Evolutionary conservation across 176 grass and related monocot species (phyloP).

Genomic region (Musa troglodytarum): DNA sequence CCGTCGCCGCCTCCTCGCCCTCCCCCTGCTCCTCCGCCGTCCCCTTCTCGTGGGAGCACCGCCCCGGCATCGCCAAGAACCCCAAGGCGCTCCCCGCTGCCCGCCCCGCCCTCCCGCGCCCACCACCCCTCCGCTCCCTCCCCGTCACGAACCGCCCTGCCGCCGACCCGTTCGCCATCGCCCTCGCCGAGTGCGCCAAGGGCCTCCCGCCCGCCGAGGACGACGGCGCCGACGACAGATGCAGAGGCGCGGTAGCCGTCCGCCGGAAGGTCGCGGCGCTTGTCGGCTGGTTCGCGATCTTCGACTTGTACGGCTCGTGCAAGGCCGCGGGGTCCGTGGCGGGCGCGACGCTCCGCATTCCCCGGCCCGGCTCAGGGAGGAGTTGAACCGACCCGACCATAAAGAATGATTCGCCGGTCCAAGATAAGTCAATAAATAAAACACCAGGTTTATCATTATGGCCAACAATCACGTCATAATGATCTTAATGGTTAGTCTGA

Average conservation of each 20-base stretch:
- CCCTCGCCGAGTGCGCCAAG: neutral
- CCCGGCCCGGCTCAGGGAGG: conserved; percentile 30
- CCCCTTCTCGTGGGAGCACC: conserved; percentile 95
- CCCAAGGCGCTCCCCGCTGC: neutral
- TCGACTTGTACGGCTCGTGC: conserved; percentile 58
- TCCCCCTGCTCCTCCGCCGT: conserved; percentile 41
- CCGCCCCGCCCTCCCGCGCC: conserved; percentile 1
- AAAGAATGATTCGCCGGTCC: neutral
- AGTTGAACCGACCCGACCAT: conserved; percentile 14
- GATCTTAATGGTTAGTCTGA: too few relatives aligned
- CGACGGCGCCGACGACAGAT: conserved; percentile 39
- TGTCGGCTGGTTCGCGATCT: conserved; percentile 22
- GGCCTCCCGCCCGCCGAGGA: conserved; percentile 43
- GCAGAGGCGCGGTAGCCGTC: neutral
- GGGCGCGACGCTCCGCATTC: conserved; percentile 45
- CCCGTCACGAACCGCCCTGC: neutral
- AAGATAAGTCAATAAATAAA: conserved; percentile 43
- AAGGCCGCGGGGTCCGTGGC: conserved; percentile 47
- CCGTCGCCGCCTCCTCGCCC: neutral
- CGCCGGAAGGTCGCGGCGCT: conserved; percentile 14
- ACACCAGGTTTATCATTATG: too few relatives aligned
- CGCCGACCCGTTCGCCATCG: conserved; percentile 15
- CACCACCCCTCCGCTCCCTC: conserved; percentile 24
- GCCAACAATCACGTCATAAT: neutral
- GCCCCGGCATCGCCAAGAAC: conserved; percentile 71